phyloP scores from a whole-genome alignment of 2,329 filamentous ascomycete genomes.

The Microdochium bolleyi region DNA sequence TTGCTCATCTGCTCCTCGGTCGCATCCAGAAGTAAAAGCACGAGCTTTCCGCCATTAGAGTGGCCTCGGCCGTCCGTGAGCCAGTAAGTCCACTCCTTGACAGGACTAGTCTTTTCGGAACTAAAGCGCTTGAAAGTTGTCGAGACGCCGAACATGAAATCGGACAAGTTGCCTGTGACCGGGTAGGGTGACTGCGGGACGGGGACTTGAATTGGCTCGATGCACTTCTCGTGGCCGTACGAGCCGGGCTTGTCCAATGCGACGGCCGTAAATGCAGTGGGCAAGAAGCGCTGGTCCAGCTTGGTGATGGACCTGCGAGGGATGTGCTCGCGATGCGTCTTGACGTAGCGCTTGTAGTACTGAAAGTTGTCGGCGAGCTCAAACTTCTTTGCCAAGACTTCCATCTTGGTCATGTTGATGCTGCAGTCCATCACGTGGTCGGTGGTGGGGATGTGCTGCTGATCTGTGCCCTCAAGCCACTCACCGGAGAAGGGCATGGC shows the following conservation, averaged over 20 bases:
- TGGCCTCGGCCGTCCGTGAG: slow-evolving; percentile 46
- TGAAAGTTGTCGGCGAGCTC: slow-evolving; percentile 41
- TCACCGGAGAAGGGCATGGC: slow-evolving; percentile 20
- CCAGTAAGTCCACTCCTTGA: slow-evolving; percentile 54
- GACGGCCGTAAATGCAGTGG: slow-evolving; percentile 36
- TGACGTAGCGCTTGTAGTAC: slow-evolving; percentile 48
- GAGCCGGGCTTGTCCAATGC: slow-evolving; percentile 33
- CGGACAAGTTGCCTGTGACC: slow-evolving; percentile 41
- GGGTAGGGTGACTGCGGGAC: slow-evolving; percentile 44
- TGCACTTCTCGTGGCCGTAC: slow-evolving; percentile 33
- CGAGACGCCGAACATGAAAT: slow-evolving; percentile 52
- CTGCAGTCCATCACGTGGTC: slow-evolving; percentile 38
- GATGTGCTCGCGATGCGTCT: slow-evolving; percentile 40
- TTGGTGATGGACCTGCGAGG: slow-evolving; percentile 42
- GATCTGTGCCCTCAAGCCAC: slow-evolving; percentile 12
- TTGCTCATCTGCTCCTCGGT: slow-evolving; percentile 41
- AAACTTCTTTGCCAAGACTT: slow-evolving; percentile 35
- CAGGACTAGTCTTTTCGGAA: slow-evolving; percentile 40
- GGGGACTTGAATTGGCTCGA: slow-evolving; percentile 39
- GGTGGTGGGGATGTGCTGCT: slow-evolving; percentile 9
- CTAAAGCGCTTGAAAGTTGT: slow-evolving; percentile 48
- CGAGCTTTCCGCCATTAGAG: slow-evolving; percentile 48
- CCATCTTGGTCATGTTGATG: slow-evolving; percentile 37
- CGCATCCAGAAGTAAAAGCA: slow-evolving; percentile 46
- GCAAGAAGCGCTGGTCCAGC: slow-evolving; percentile 37